A percentile compares a stretch with the other conserved stretches of the same genome.
These are phyloP conservation scores for Dalechampia spathulata DNA, from an alignment of 441 rosid genomes.

Conservation along the genomic window DNA sequence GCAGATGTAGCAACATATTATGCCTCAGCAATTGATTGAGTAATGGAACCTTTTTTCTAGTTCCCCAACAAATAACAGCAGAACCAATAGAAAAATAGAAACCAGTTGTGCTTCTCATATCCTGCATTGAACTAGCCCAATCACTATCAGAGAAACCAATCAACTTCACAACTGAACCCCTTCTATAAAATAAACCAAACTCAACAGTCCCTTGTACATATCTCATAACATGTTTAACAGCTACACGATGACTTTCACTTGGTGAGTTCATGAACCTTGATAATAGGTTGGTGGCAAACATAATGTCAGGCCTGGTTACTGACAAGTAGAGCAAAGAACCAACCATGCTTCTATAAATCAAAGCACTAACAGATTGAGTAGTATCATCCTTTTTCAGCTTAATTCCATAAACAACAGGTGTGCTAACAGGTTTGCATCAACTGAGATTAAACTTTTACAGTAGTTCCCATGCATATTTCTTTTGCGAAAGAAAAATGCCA, in stretches of 20 bases:
- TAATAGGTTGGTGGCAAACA: neutral
- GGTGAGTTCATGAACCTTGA: neutral
- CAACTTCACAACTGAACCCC: neutral
- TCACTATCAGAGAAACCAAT: neutral
- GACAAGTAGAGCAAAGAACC: neutral
- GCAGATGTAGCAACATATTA: neutral
- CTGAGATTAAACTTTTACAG: neutral
- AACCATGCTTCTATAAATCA: neutral
- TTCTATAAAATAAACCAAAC: neutral
- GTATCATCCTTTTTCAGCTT: neutral
- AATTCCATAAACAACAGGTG: neutral
- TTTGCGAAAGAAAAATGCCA: constrained; percentile 1
- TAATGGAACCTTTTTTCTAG: neutral
- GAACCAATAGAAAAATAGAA: neutral
- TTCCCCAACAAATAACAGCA: neutral
- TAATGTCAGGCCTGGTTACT: neutral
- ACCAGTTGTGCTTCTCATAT: neutral
- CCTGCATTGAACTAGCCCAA: neutral
- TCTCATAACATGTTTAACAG: neutral
- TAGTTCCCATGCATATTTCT: neutral
- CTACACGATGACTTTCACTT: neutral
- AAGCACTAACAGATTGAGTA: neutral
- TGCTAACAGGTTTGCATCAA: neutral
- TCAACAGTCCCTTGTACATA: neutral
- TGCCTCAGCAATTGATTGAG: neutral